Percentiles rank a stretch among this genome's conserved stretches.
Conservation (phyloP, 2,329 filamentous ascomycete species). For the Mycosphaerelloides madeirae region DNA sequence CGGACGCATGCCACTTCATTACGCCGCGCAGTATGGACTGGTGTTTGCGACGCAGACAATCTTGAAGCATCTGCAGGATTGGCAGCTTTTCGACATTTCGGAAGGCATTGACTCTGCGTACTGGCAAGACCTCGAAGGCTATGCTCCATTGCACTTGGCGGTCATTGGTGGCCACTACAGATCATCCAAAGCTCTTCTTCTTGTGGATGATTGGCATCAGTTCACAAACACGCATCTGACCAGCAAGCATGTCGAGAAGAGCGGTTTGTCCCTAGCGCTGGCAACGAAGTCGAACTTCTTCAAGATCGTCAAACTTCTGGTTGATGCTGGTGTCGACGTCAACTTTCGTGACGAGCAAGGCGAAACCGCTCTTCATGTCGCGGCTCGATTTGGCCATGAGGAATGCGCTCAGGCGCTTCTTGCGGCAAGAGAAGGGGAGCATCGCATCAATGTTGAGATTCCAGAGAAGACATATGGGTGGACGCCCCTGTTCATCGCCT, state of each 20-base stretch:
- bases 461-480: constrained; percentile 81
- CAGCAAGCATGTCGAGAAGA: constrained; percentile 69
- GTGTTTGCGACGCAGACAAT: constrained; percentile 84
- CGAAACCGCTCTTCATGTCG: constrained; percentile 87
- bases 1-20: constrained; percentile 82
- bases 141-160: constrained; percentile 83
- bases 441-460: constrained; percentile 72
- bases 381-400: constrained; percentile 79
- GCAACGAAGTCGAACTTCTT: constrained; percentile 85
- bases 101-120: constrained; percentile 79
- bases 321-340: constrained; percentile 84
- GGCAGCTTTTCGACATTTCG: constrained; percentile 78
- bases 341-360: constrained; percentile 89
- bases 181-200: constrained; percentile 75
- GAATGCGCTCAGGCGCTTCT: constrained; percentile 75
- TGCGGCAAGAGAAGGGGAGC: constrained; percentile 57
- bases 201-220: constrained; percentile 48
- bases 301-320: constrained; percentile 77
- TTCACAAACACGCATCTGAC: constrained; percentile 47
- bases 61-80: constrained; percentile 82
- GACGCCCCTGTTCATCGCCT: constrained; percentile 92
- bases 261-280: constrained; percentile 79
- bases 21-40: constrained; percentile 91
- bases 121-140: constrained; percentile 92
- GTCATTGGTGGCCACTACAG: constrained; percentile 86